These are phyloP conservation scores for Epichloe sibirici DNA, from an alignment of 2,329 filamentous ascomycete species.

Conservation along the genomic window DNA sequence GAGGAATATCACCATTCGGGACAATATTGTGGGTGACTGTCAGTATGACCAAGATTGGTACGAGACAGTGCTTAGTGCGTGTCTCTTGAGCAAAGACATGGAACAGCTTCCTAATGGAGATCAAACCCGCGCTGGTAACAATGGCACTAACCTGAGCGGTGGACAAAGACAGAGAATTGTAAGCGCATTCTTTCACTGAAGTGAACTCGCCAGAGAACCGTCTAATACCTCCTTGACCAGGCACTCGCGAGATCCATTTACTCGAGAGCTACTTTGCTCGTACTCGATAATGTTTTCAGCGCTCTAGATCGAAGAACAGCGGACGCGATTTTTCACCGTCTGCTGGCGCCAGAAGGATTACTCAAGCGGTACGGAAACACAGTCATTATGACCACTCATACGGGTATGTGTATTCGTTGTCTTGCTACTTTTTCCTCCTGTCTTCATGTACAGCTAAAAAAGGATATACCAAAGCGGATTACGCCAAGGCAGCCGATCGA, in stretches of 20 bases:
- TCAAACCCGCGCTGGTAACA: conserved; percentile 20
- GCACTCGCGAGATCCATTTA: conserved; percentile 31
- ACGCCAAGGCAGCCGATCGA: background rate
- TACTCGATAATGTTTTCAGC: conserved; percentile 1
- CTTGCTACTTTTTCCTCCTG: no score
- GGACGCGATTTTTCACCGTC: conserved; percentile 1
- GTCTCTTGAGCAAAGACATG: conserved; percentile 15
- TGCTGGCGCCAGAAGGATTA: conserved; percentile 2
- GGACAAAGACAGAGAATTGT: conserved; percentile 25
- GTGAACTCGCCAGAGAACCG: background rate
- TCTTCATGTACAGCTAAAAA: background rate
- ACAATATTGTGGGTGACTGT: conserved; percentile 13
- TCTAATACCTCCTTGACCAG: background rate
- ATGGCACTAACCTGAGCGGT: conserved; percentile 24
- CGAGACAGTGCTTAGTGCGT: conserved; percentile 6
- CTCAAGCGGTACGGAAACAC: conserved; percentile 1
- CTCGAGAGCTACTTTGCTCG: conserved; percentile 11
- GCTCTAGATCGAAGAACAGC: conserved; percentile 4
- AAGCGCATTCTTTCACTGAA: background rate
- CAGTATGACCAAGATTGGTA: conserved; percentile 10
- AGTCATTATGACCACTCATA: conserved; percentile 5
- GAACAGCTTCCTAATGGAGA: conserved; percentile 15
- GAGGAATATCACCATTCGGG: conserved; percentile 12
- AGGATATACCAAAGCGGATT: background rate
- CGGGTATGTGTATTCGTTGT: background rate